Percentiles rank a stretch among this genome's conserved stretches.
These are phyloP conservation scores for Fusarium sp. DNA, from an alignment of 2,329 filamentous ascomycete species.

Conservation along the genomic window DNA sequence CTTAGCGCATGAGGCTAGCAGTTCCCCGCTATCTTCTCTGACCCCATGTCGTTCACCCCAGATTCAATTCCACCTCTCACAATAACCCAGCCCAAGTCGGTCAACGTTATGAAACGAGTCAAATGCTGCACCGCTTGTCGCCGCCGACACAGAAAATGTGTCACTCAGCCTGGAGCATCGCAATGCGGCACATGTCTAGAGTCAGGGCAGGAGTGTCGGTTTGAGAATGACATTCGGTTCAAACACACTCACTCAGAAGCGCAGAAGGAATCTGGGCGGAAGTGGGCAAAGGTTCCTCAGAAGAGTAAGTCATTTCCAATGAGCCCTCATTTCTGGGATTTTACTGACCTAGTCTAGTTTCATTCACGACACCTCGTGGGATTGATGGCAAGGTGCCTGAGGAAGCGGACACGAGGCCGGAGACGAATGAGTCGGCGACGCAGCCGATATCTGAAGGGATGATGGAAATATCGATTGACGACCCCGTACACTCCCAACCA, in stretches of 20 bases:
- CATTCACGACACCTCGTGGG: not conserved
- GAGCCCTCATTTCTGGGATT: accelerated
- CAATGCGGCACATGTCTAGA: slow-evolving; percentile 1
- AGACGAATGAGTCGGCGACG: not conserved
- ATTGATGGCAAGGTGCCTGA: not conserved
- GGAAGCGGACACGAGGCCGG: not conserved
- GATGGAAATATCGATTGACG: not conserved
- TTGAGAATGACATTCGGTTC: slow-evolving; percentile 9
- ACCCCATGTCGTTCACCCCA: not conserved
- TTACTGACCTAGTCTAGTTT: not conserved
- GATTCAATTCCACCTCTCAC: not conserved
- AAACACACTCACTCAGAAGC: not conserved
- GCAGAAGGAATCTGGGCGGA: not conserved
- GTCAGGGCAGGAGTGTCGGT: not conserved
- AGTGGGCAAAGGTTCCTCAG: not conserved
- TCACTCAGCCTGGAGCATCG: not conserved
- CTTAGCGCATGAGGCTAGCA: not conserved
- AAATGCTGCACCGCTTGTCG: slow-evolving; percentile 4
- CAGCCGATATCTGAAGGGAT: not conserved
- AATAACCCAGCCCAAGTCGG: accelerated
- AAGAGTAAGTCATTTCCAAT: not conserved
- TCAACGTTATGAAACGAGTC: not conserved
- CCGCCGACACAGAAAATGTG: slow-evolving; percentile 1
- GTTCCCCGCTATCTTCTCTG: not conserved
- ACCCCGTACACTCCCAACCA: accelerated